Evolutionary conservation across 805 yeast species (phyloP).

Genomic region (Dipodascus albidus): DNA sequence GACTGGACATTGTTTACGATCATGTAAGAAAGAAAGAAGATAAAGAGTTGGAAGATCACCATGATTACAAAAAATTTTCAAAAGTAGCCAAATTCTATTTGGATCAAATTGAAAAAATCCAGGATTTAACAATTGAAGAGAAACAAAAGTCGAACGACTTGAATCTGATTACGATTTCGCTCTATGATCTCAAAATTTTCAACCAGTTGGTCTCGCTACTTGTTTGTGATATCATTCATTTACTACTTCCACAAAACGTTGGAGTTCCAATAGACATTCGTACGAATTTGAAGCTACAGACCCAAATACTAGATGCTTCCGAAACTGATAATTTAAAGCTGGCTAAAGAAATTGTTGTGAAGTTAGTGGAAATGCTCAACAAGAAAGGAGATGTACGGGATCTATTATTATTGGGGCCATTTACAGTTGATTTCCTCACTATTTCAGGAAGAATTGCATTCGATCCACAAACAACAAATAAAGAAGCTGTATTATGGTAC

Average conservation of each 20-base stretch:
- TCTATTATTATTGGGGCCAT: constrained; percentile 20
- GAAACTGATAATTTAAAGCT: background rate
- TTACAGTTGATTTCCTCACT: constrained; percentile 19
- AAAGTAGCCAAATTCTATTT: background rate
- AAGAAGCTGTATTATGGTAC: background rate
- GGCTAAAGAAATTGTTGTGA: background rate
- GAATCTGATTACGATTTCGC: constrained; percentile 42
- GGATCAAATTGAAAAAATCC: background rate
- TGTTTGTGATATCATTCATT: constrained; percentile 38
- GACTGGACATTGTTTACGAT: background rate
- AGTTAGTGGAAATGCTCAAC: constrained; percentile 11
- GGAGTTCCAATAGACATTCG: constrained; percentile 42
- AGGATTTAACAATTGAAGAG: background rate
- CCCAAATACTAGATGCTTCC: too few species aligned
- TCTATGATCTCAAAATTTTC: constrained; percentile 74
- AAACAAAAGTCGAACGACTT: constrained; percentile 7
- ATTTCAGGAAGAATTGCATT: constrained; percentile 19
- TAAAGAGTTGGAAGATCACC: background rate
- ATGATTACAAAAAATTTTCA: background rate
- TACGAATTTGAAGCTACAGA: background rate
- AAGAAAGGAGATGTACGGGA: constrained; percentile 21
- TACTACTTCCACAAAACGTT: constrained; percentile 42
- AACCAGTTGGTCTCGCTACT: constrained; percentile 52
- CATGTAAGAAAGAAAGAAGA: background rate
- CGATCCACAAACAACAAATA: constrained; percentile 10